Evolutionary conservation across 1,139 yeast genomes (phyloP), one percentile per base, ranked within the genome.

Genomic region (Meyerozyma sp.): DNA sequence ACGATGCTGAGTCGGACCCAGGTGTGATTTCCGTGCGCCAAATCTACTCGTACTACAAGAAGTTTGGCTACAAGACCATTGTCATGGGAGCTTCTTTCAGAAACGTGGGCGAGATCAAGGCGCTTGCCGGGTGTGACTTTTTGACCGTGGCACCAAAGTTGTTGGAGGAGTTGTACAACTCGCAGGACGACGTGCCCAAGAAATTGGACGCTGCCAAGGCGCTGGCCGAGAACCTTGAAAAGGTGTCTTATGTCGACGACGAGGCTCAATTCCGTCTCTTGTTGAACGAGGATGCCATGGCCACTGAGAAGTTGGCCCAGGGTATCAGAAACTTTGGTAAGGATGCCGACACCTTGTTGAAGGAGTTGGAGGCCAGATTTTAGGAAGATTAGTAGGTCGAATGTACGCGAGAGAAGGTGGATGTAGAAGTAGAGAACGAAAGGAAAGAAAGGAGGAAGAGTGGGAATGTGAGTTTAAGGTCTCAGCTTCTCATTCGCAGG

Each of bases 31-130:
- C 97, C 42, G 99, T 93, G 59, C 84, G 82, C 70, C 65, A 65
- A 49, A 93, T 93, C 69, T 93, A 68, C 88, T 87, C 91, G 86
- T 93, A 93, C 84, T 93, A 93, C 87, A 93, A 93, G 84, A 93
- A 93, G 78, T 89, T 70, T 71, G 94, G 84, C 57, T 93, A 93
- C 83, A 79, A 93, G 62, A 93, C 98, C 70, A 91, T 93, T 67
- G 98, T 93, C 63, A 93, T 93, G 98, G 99, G 98, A 72, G 99
- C 99, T 51, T 91, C 98, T 48, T 93, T 93, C 91, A 91, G 99
- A 84, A 94, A 91, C 79, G 73, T 78, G 54, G 97, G 94, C 56
- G 98, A 93, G 77, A 90, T 93, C 74, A 86, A 84, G 73, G 96
- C 95, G 57, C 80, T 93, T 61, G 98, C 98, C 52, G 99, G 98